Evolutionary conservation across 2,329 filamentous ascomycete genomes (phyloP), one percentile per base, ranked within the genome.

Genomic region (Thelonectria blattea): DNA sequence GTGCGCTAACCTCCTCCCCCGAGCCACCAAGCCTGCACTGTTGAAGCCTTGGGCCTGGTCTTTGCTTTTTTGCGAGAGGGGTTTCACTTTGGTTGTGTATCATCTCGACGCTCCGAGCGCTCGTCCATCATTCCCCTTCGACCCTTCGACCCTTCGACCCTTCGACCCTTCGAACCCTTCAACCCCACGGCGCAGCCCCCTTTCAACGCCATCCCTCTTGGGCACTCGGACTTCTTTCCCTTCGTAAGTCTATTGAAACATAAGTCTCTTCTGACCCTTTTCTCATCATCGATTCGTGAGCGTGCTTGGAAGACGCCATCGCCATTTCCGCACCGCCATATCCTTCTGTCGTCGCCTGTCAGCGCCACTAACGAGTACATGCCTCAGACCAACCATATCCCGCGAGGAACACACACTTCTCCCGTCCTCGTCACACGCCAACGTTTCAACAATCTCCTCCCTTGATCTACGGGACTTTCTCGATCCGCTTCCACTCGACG

Each of bases 1-100:
- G 32, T 52, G 52, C 67, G 67, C 67, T 69, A 69, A 24, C 20
- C 22, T 30, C 41, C 24, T 47, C 62, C 56, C 48, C 58, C 55
- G 60, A 64, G 58, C 66, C 52, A 37, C 61, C 62, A 52, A 67
- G 57, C 62, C 14, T 64, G 54, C 58, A 58, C 67, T 62, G 58
- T n/a, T 64, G 54, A 63, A 41, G 37, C 14, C 53, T 45, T 59
- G 46, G 45, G 46, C 55, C 47, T 55, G 59, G 61, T 55, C 64
- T 68, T 69, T 71, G 63, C 67, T 69, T 69, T n/a, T 70, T 71
- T 65, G 51, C 60, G 57, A 69, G 68, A 63, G 66, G 64, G 57
- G 67, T 64, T 70, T 70, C 67, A 71, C 65, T 68, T 68, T 60
- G 61, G 65, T 56, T 56, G 56, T 60, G 52, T 70, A 64, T 67